Evolutionary conservation across 768 basidiomycete species (phyloP), one percentile per base, ranked within the genome.

Genomic region (Mycena alexandri): DNA sequence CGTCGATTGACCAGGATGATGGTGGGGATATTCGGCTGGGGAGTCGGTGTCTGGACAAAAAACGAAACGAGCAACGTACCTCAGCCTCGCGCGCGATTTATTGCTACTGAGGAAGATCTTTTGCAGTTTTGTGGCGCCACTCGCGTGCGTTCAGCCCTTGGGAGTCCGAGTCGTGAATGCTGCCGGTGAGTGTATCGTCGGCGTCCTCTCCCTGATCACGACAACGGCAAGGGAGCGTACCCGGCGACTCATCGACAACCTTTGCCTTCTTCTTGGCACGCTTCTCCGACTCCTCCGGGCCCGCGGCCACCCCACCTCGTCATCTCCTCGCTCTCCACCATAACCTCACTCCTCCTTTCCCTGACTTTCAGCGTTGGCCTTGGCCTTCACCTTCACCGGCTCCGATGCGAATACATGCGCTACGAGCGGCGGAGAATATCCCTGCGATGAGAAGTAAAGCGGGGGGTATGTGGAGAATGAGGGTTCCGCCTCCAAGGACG

Each of bases 91-190:
- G 33, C 2, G n/a, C 13, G 51, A 10, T 3, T 50, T 51, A 14
- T 51, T 51, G 50, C 50, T 52, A 71, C 89, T 89, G 58, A 96
- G 76, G 82, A 95, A 92, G 0, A 88, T 92, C 78, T 95, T 93
- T 80, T 98, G 96, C 3, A 97, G 85, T 77, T 89, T n/a, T 92
- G 78, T 96, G 94, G 71, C 96, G 85, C 95, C 96, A 97, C 63
- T 93, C 92, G 74, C 92, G 90, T 73, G 96, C 94, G 77, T 91
- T 81, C 33, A 78, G 52, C 34, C 87, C 86, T 56, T 84, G 83
- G 1, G 94, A 94, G 76, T 95, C 88, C 42, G 86, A 81, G 41
- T 90, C 90, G 67, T 89, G n/a, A n/a, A 83, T 10, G 75, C 81
- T 82, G 57, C n/a, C 29, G 6, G 29, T 29, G 29, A 29, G 60